A percentile compares a stretch with the other conserved stretches of the same genome.
Conservation (phyloP, 441 rosid genomes). For the Dalechampia spathulata region DNA sequence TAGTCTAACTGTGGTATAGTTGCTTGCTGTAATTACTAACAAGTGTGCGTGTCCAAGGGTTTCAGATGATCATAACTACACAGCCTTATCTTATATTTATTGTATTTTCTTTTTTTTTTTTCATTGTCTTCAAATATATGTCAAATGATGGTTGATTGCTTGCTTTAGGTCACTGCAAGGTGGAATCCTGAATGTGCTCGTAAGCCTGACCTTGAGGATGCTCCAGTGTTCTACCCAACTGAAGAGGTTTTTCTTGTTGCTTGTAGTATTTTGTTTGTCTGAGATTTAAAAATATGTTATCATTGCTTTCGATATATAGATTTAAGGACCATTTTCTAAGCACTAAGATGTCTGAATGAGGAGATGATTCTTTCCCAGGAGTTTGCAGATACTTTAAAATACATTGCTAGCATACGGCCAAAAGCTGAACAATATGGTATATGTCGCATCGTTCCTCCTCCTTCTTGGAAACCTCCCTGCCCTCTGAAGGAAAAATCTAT, state of each 20-base stretch:
- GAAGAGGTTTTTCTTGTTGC: constrained; percentile 64
- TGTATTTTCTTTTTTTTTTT: constrained; percentile 5
- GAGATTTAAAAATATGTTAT: neutral
- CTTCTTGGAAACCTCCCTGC: constrained; percentile 98
- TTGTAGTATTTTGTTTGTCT: constrained; percentile 19
- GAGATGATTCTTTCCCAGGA: constrained; percentile 45
- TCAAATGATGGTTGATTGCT: constrained; percentile 17
- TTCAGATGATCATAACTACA: neutral
- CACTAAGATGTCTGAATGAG: constrained; percentile 14
- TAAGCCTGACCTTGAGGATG: constrained; percentile 73
- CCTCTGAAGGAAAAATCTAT: constrained; percentile 63
- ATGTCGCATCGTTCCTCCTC: constrained; percentile 97
- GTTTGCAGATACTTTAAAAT: constrained; percentile 87
- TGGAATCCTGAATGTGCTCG: constrained; percentile 74
- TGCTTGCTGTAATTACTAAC: neutral
- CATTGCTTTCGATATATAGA: constrained; percentile 6
- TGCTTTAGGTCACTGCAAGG: constrained; percentile 64
- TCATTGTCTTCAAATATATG: constrained; percentile 16
- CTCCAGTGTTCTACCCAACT: constrained; percentile 89
- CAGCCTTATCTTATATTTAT: constrained; percentile 4
- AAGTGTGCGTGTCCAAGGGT: neutral
- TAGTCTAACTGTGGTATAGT: constrained; percentile 2
- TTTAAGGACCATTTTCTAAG: constrained; percentile 3
- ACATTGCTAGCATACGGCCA: constrained; percentile 75
- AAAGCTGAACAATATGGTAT: constrained; percentile 93